These are phyloP conservation scores for Solanum bulbocastanum DNA, from an alignment of 257 asterid genomes.

Conservation along the genomic window DNA sequence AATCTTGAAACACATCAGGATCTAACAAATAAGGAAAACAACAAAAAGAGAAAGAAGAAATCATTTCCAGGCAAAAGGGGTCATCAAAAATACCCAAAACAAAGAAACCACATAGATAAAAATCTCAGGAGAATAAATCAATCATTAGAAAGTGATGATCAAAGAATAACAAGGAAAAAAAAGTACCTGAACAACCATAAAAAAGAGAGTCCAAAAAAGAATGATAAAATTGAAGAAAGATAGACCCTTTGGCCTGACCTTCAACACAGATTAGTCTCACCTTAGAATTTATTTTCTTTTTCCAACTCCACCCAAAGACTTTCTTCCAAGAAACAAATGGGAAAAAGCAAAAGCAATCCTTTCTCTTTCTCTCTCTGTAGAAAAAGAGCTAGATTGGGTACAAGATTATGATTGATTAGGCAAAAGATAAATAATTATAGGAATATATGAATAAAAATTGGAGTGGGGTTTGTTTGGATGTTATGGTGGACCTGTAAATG, in stretches of 20 bases:
- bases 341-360: slow-evolving; percentile 5
- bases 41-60: background rate
- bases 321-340: slow-evolving; percentile 6
- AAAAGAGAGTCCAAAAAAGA: background rate
- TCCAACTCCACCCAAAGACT: background rate
- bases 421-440: background rate
- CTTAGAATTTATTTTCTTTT: background rate
- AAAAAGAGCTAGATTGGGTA: background rate
- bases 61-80: background rate
- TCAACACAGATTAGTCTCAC: slow-evolving; percentile 8
- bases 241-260: slow-evolving; percentile 10
- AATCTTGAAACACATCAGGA: slow-evolving; percentile 16
- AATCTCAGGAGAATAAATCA: background rate
- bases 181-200: background rate
- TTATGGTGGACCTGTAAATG: slow-evolving; percentile 12
- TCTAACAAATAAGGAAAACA: slow-evolving; percentile 14
- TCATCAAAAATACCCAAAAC: background rate
- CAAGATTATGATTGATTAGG: slow-evolving; percentile 4
- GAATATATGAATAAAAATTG: slow-evolving; percentile 2
- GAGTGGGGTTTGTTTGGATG: slow-evolving; percentile 10
- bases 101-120: background rate
- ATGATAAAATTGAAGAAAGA: background rate
- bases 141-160: background rate
- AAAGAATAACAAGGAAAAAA: background rate
- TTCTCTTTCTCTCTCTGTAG: background rate